These are phyloP conservation scores for Russula emetica DNA, from an alignment of 768 basidiomycete genomes.

Conservation along the genomic window DNA sequence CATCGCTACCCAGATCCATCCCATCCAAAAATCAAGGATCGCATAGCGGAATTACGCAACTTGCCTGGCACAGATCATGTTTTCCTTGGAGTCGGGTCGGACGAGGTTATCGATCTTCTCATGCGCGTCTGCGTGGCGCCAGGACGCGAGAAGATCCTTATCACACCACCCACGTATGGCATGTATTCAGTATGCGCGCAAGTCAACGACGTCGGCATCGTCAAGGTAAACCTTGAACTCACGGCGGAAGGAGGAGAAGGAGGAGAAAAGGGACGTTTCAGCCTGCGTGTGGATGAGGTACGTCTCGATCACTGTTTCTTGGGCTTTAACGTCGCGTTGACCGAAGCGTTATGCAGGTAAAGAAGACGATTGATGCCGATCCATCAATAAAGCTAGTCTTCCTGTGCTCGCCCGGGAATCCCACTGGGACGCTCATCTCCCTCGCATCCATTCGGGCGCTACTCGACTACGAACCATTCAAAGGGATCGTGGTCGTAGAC, in stretches of 20 bases:
- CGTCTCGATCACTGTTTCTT: slow-evolving; percentile 27
- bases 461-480: slow-evolving; percentile 76
- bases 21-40: slow-evolving; percentile 70
- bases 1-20: slow-evolving; percentile 95
- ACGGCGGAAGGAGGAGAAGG: slow-evolving; percentile 61
- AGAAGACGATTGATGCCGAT: slow-evolving; percentile 61
- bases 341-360: slow-evolving; percentile 50
- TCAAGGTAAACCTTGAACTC: slow-evolving; percentile 69
- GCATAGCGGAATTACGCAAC: slow-evolving; percentile 67
- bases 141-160: slow-evolving; percentile 70
- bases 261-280: slow-evolving; percentile 68
- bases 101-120: slow-evolving; percentile 93
- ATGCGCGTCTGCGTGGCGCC: slow-evolving; percentile 88
- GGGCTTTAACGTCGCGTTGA: not conserved
- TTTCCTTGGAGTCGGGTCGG: slow-evolving; percentile 94
- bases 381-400: slow-evolving; percentile 86
- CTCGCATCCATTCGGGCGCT: slow-evolving; percentile 62
- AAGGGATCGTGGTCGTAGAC: slow-evolving; percentile 89
- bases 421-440: slow-evolving; percentile 83
- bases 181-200: slow-evolving; percentile 97
- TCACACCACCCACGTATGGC: slow-evolving; percentile 93
- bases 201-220: slow-evolving; percentile 85
- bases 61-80: slow-evolving; percentile 59
- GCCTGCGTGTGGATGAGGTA: slow-evolving; percentile 70
- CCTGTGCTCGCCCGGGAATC: slow-evolving; percentile 96